These are phyloP conservation scores for Clavariopsis aquatica DNA, from an alignment of 495 filamentous ascomycete species.

Conservation along the genomic window DNA sequence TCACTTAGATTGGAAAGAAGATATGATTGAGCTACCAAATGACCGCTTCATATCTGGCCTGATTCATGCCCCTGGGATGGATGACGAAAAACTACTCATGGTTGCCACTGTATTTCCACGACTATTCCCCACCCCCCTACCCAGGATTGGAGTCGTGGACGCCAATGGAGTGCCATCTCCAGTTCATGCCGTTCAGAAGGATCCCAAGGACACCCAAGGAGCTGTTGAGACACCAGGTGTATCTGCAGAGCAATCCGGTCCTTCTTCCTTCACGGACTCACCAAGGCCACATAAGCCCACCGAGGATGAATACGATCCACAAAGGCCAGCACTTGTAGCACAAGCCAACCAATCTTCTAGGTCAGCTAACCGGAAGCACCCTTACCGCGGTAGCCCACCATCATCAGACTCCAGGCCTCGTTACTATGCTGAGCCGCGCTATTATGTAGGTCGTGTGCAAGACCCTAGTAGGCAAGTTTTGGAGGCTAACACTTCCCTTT, in stretches of 20 bases:
- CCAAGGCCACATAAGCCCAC: constrained; percentile 27
- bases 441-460: constrained; percentile 33
- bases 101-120: constrained; percentile 61
- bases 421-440: constrained; percentile 26
- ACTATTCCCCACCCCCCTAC: constrained; percentile 39
- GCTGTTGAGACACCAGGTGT: constrained; percentile 17
- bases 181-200: constrained; percentile 37
- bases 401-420: constrained; percentile 25
- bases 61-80: constrained; percentile 54
- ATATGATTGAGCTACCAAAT: constrained; percentile 72
- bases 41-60: constrained; percentile 52
- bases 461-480: neutral
- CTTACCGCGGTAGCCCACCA: constrained; percentile 24
- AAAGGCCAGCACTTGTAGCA: constrained; percentile 38
- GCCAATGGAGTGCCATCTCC: constrained; percentile 39
- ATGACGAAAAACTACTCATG: constrained; percentile 56
- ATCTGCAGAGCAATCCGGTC: constrained; percentile 25
- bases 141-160: constrained; percentile 39
- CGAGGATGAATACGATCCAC: constrained; percentile 52
- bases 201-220: constrained; percentile 13
- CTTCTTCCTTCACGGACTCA: constrained; percentile 30
- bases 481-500: constrained; percentile 20
- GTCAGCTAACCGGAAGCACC: constrained; percentile 8
- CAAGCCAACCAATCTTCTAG: constrained; percentile 16
- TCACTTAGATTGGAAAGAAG: constrained; percentile 61